A percentile compares a stretch with the other conserved stretches of the same genome.
phyloP scores from a whole-genome alignment of 371 early-diverging fungal species.

The Saksenaea vasiformis region DNA sequence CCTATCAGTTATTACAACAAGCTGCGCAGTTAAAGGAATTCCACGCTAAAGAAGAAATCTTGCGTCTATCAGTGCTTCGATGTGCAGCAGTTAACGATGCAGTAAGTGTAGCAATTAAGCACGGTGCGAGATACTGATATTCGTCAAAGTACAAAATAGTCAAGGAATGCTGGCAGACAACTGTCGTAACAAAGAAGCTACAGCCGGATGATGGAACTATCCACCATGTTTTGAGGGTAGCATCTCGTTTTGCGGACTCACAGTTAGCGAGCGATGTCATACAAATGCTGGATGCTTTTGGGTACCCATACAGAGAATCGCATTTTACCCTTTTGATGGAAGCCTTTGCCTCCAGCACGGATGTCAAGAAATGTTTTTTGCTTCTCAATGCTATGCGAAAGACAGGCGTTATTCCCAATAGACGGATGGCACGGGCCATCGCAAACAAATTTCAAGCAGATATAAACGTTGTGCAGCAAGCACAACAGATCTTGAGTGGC shows the following conservation, averaged over 20 bases:
- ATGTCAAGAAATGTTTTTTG: conserved; percentile 58
- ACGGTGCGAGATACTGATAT: not conserved
- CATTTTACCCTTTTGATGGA: conserved; percentile 72
- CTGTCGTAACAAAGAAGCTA: conserved; percentile 29
- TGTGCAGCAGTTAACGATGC: conserved; percentile 44
- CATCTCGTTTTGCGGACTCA: conserved; percentile 59
- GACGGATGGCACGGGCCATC: conserved; percentile 36
- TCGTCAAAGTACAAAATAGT: conserved; percentile 43
- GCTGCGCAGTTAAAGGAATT: conserved; percentile 37
- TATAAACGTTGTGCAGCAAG: conserved; percentile 35
- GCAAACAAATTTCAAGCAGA: conserved; percentile 25
- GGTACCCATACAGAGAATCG: conserved; percentile 49
- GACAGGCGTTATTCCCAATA: conserved; percentile 43
- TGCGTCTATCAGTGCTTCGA: conserved; percentile 44
- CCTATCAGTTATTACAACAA: conserved; percentile 41
- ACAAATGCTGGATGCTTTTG: conserved; percentile 41
- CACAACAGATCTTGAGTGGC: conserved; percentile 41
- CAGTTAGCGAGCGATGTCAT: conserved; percentile 57
- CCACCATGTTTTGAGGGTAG: conserved; percentile 54
- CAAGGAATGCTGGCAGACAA: conserved; percentile 46
- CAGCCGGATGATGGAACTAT: conserved; percentile 67
- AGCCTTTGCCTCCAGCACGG: conserved; percentile 53
- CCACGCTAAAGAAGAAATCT: conserved; percentile 18
- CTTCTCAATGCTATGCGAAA: conserved; percentile 63
- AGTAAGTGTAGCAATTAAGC: conserved; percentile 31